Evolutionary conservation across 805 yeast species (phyloP).

Genomic region (Lipomyces sp.): DNA sequence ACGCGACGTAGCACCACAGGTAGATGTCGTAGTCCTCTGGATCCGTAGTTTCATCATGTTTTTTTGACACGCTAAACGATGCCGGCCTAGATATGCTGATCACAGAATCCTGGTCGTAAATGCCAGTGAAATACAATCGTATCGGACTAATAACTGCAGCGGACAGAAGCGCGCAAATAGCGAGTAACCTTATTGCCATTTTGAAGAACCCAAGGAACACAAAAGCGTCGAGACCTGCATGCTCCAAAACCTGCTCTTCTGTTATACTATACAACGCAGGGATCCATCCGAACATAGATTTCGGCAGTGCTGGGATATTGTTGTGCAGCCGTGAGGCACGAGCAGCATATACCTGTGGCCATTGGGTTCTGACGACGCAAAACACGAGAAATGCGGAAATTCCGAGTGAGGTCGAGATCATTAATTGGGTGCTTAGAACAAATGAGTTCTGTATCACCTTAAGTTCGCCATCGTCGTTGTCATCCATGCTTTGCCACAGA

Average conservation of each 20-base stretch:
- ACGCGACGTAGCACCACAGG: conserved; percentile 83
- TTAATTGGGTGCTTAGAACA: conserved; percentile 77
- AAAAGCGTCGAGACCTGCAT: conserved; percentile 93
- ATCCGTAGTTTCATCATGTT: not conserved
- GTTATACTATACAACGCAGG: conserved; percentile 63
- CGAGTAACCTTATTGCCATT: conserved; percentile 75
- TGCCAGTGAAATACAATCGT: conserved; percentile 80
- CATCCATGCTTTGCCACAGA: conserved; percentile 10
- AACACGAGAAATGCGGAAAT: conserved; percentile 68
- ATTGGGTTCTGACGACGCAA: conserved; percentile 68
- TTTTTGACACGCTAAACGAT: not conserved
- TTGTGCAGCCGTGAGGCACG: conserved; percentile 58
- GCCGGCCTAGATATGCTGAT: not conserved
- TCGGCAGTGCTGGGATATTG: conserved; percentile 65
- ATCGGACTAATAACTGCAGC: conserved; percentile 80
- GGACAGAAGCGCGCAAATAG: conserved; percentile 70
- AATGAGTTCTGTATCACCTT: not conserved
- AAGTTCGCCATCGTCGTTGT: not conserved
- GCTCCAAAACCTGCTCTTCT: conserved; percentile 79
- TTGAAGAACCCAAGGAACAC: conserved; percentile 90
- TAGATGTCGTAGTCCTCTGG: conserved; percentile 59
- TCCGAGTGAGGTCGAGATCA: conserved; percentile 73
- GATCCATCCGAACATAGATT: conserved; percentile 80
- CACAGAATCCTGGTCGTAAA: conserved; percentile 53
- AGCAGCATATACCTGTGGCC: conserved; percentile 86